Base-by-base conservation (phyloP, 2,329 filamentous ascomycete genomes). In the Chrysoporthe puriensis region DNA sequence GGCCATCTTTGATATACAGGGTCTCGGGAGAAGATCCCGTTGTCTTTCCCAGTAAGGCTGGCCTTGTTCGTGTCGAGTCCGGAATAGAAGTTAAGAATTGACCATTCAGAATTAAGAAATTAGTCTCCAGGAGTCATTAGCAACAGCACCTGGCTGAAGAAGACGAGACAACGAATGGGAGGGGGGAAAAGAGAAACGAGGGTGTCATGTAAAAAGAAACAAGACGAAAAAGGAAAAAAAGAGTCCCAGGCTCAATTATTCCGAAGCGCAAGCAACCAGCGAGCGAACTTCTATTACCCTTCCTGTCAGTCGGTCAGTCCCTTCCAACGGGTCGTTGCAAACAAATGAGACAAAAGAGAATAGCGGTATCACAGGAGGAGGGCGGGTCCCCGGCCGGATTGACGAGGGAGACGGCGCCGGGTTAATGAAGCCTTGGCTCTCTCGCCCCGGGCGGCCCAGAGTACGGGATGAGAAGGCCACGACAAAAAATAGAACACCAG, bases 141-240 rank as follows among this genome's bases (percentile, higher is more conserved):
- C 52, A 64, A 56, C 32, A 64, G 62, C 62, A 40, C 62, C 62
- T 11, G 62, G 62, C 62, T 58, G 42, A 26, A n/a, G 40, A 46
- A 57, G 18, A 56, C 21, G 32, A 21, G 16, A 63, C n/a, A 56
- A 52, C 40, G 21, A 8, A 57, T 13, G 16, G 42, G 21, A 26
- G 18, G 14, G 26, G 8, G 40, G 43, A 40, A 13, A 11, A n/a
- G 21, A 56, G 16, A 34, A 56, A 18, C 36, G 52, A 57, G 40
- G 11, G 52, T 57, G 42, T 40, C 36, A n/a, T 34, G 60, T 18
- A 64, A 21, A 57, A 32, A 34, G n/a, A 62, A n/a, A 46, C 21
- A 61, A 34, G 34, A 63, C 36, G 46, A 56, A 57, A 63, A 46
- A 18, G 36, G n/a, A 44, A 59, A n/a, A 42, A 26, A 42, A 43